Conservation (phyloP, 768 basidiomycete species). For the Termitomyces sp. region DNA sequence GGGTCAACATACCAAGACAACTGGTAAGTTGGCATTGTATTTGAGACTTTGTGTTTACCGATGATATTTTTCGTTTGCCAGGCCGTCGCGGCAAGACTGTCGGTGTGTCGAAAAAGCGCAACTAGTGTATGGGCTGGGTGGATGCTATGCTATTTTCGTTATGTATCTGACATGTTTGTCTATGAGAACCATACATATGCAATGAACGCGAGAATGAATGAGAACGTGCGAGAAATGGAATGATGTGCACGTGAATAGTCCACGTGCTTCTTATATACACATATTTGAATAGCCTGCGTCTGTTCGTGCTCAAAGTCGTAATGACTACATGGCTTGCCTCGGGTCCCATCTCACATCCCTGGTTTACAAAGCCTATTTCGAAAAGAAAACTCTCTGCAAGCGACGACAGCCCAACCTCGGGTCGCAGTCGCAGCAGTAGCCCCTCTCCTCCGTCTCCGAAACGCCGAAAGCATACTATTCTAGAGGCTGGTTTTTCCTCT, state of each 20-base stretch:
- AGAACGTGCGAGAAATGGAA: not conserved
- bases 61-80: conserved; percentile 21
- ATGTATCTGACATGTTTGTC: conserved; percentile 13
- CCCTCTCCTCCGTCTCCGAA: conserved; percentile 32
- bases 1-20: conserved; percentile 99
- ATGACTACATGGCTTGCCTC: conserved; percentile 24
- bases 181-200: conserved; percentile 9
- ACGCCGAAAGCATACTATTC: conserved; percentile 41
- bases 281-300: not conserved
- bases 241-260: conserved; percentile 11
- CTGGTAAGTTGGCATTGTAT: conserved; percentile 52
- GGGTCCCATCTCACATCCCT: conserved; percentile 36
- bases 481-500: conserved; percentile 58
- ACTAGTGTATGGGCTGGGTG: conserved; percentile 28
- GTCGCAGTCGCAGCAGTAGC: conserved; percentile 3
- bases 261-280: too few relatives aligned
- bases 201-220: not conserved
- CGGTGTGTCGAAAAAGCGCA: conserved; percentile 91
- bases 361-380: conserved; percentile 33
- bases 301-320: not conserved
- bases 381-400: conserved; percentile 36
- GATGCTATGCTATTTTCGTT: conserved; percentile 9
- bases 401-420: conserved; percentile 11
- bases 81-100: conserved; percentile 96
- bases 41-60: not conserved